Evolutionary conservation across 345 rosid genomes (phyloP), one percentile per base, ranked within the genome.

Genomic region (Brassica nigra): DNA sequence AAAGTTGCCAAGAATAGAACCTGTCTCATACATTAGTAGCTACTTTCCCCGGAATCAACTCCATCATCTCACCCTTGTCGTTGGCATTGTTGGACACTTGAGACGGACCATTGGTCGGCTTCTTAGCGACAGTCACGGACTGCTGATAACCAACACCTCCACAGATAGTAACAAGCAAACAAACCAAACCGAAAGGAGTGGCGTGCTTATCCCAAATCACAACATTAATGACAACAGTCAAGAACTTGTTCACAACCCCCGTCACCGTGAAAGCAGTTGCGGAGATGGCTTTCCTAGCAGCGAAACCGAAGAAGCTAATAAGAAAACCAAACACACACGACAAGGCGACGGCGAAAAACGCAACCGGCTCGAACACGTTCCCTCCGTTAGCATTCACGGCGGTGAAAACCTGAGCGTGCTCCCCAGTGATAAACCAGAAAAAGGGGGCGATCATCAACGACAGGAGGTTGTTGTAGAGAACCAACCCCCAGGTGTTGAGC

Each of bases 21-120:
- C 57, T 14, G 18, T 52, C 57, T 52, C 57, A 52, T 52, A 52
- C 57, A 52, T 52, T 52, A n/a, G 57, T 52, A 52, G 57, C 57
- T n/a, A 52, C 57, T 52, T 52, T 52, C 57, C 57, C 57, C 20
- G 57, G 57, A n/a, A 52, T 52, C 57, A 52, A 52, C 57, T 52
- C 20, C 57, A 52, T 52, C 57, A n/a, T 14, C 57, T n/a, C 57
- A 52, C 57, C 20, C 57, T 52, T 52, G 20, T 47, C 16, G 20
- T 47, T 11, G 20, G 16, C 57, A 52, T 52, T 14, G 18, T 49
- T 42, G 14, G 14, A 42, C 37, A 8, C 37, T 34, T 34, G 3
- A 10, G 52, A 42, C 20, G 57, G 57, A 52, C 57, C 57, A 52
- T 52, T 52, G 20, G 57, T 52, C 57, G 57, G 57, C 57, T 52